A percentile compares a stretch with the other conserved stretches of the same genome.
These are phyloP conservation scores for Carex scoparia DNA, from an alignment of 176 grass and related monocot genomes.

Conservation along the genomic window DNA sequence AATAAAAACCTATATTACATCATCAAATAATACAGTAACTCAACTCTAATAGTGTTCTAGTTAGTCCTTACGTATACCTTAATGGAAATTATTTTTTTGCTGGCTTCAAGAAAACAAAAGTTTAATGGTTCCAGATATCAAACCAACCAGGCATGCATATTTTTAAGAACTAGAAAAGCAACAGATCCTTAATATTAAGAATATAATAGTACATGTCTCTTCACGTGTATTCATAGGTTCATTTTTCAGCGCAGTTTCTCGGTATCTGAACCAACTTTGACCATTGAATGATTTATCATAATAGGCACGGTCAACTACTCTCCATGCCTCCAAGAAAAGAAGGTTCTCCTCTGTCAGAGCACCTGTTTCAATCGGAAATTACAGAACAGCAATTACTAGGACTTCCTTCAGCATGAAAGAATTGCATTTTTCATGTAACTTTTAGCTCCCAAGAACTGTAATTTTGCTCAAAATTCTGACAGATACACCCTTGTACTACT, in stretches of 20 bases:
- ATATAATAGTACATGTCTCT: conserved; percentile 73
- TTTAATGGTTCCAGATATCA: neutral
- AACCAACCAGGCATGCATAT: neutral
- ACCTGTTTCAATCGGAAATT: conserved; percentile 30
- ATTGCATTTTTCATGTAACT: too few species aligned
- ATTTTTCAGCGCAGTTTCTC: conserved; percentile 69
- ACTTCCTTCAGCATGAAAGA: too few species aligned
- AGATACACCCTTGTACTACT: neutral
- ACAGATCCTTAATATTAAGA: conserved; percentile 10
- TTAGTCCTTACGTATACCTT: neutral
- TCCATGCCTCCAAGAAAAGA: conserved; percentile 96
- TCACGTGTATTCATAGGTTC: conserved; percentile 90
- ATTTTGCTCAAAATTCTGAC: neutral
- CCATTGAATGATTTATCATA: conserved; percentile 97
- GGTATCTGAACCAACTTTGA: conserved; percentile 92
- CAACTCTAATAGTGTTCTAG: neutral
- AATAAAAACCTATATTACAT: neutral
- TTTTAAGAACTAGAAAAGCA: neutral
- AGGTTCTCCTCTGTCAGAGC: conserved; percentile 94
- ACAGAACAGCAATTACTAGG: conserved; percentile 10
- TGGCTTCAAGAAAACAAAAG: neutral
- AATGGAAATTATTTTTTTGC: neutral
- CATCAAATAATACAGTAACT: neutral
- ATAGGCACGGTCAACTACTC: conserved; percentile 75
- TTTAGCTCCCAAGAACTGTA: too few species aligned